A percentile compares a stretch with the other conserved stretches of the same genome.
phyloP scores from a whole-genome alignment of 140 eudicot genomes.

The Stevia rebaudiana region DNA sequence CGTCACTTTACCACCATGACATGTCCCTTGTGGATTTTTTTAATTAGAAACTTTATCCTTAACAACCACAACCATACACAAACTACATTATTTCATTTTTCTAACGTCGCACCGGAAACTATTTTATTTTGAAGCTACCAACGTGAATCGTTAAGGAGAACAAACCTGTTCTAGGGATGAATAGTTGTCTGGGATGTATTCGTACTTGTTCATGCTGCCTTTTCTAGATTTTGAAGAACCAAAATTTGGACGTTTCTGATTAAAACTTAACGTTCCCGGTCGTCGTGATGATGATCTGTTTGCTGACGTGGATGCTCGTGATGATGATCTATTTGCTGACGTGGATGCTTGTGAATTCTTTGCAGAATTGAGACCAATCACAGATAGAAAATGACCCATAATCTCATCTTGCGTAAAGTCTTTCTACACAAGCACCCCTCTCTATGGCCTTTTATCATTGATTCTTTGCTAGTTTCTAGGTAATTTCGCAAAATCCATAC shows the following conservation, averaged over 20 bases:
- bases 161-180: slow-evolving; percentile 51
- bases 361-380: slow-evolving; percentile 3
- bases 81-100: background rate
- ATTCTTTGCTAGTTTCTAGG: slow-evolving; percentile 17
- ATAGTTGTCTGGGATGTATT: slow-evolving; percentile 52
- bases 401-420: slow-evolving; percentile 6
- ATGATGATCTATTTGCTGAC: slow-evolving; percentile 1
- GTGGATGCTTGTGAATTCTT: slow-evolving; percentile 1
- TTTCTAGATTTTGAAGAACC: slow-evolving; percentile 17
- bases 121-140: background rate
- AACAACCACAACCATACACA: too few relatives aligned
- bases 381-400: slow-evolving; percentile 31
- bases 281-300: background rate
- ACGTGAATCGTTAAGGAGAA: slow-evolving; percentile 3
- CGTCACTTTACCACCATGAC: too few relatives aligned
- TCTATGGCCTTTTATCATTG: slow-evolving; percentile 9
- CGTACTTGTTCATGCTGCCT: slow-evolving; percentile 39
- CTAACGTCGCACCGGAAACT: background rate
- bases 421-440: background rate
- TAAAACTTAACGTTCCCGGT: background rate
- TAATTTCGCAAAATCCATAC: slow-evolving; percentile 8
- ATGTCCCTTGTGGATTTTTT: too few relatives aligned
- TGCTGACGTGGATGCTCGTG: background rate
- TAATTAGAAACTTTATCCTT: too few relatives aligned
- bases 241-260: slow-evolving; percentile 8